phyloP scores from a whole-genome alignment of 495 filamentous ascomycete genomes.

The Oidiodendron maius region DNA sequence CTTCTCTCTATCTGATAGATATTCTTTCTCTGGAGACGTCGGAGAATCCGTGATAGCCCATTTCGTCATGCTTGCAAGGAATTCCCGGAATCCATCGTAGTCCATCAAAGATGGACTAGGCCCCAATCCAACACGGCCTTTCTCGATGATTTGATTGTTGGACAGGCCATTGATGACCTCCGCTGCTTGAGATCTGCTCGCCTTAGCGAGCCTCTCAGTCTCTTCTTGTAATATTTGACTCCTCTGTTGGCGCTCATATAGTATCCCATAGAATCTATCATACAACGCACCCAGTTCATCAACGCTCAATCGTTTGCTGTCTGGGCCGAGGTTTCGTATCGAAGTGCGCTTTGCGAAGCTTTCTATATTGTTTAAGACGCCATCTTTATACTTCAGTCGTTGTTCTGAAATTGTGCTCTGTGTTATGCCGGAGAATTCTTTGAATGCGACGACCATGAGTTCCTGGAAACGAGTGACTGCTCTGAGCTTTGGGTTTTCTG shows the following conservation, averaged over 20 bases:
- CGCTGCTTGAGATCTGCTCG: constrained; percentile 47
- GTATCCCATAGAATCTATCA: constrained; percentile 82
- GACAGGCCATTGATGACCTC: constrained; percentile 34
- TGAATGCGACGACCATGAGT: constrained; percentile 97
- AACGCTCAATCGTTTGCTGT: constrained; percentile 79
- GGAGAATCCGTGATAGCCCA: constrained; percentile 88
- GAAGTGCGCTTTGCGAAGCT: constrained; percentile 95
- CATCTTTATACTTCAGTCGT: constrained; percentile 85
- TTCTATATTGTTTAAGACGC: constrained; percentile 89
- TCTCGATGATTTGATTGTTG: constrained; percentile 48
- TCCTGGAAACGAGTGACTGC: constrained; percentile 96
- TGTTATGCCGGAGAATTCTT: constrained; percentile 92
- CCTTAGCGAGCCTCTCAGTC: constrained; percentile 55
- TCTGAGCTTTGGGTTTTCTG: constrained; percentile 85
- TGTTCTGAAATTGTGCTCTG: constrained; percentile 86
- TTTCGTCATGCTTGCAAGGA: constrained; percentile 77
- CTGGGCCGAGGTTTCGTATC: constrained; percentile 90
- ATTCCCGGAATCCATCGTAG: constrained; percentile 91
- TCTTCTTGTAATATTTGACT: constrained; percentile 73
- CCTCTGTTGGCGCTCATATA: constrained; percentile 87
- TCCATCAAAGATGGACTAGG: constrained; percentile 89
- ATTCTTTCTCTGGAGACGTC: constrained; percentile 48
- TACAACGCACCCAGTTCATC: constrained; percentile 87
- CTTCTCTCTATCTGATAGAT: constrained; percentile 22
- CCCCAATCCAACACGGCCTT: constrained; percentile 83